phyloP scores from a whole-genome alignment of 345 rosid species.

The Rhodamnia argentea region DNA sequence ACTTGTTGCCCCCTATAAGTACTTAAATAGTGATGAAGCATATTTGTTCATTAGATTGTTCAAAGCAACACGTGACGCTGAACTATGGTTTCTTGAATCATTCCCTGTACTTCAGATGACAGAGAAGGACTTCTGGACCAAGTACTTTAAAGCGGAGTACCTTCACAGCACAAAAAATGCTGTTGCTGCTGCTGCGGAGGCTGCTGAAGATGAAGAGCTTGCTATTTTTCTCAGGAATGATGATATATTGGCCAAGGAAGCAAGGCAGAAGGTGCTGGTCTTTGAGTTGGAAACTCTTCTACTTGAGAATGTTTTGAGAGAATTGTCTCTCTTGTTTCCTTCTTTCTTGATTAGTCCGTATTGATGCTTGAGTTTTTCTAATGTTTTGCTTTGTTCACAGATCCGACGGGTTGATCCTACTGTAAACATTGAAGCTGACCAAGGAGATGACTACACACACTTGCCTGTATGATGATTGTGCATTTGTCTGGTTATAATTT shows the following conservation, averaged over 20 bases:
- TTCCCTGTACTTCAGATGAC: conserved; percentile 46
- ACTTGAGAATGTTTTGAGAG: background rate
- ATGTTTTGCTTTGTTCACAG: conserved; percentile 27
- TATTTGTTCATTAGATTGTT: background rate
- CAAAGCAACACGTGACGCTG: background rate
- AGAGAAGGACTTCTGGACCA: conserved; percentile 90
- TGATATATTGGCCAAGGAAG: conserved; percentile 74
- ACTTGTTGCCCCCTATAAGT: background rate
- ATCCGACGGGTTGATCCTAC: conserved; percentile 91
- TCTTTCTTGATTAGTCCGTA: conserved; percentile 1
- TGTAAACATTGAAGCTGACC: conserved; percentile 89
- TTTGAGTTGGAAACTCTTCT: background rate
- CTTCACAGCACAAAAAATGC: conserved; percentile 69
- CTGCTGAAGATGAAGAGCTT: conserved; percentile 97
- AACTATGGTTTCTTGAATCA: background rate
- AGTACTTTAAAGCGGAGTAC: conserved; percentile 90
- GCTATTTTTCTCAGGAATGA: conserved; percentile 85
- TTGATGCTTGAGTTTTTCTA: background rate
- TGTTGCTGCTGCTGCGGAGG: conserved; percentile 83
- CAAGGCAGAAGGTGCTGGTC: conserved; percentile 59
- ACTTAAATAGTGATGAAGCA: background rate
- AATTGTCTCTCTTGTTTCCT: background rate
- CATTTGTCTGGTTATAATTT: background rate
- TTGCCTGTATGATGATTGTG: conserved; percentile 47
- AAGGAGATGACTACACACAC: conserved; percentile 93